A percentile compares a stretch with the other conserved stretches of the same genome.
phyloP scores from a whole-genome alignment of 1,139 yeast species.

The Candida tropicalis region DNA sequence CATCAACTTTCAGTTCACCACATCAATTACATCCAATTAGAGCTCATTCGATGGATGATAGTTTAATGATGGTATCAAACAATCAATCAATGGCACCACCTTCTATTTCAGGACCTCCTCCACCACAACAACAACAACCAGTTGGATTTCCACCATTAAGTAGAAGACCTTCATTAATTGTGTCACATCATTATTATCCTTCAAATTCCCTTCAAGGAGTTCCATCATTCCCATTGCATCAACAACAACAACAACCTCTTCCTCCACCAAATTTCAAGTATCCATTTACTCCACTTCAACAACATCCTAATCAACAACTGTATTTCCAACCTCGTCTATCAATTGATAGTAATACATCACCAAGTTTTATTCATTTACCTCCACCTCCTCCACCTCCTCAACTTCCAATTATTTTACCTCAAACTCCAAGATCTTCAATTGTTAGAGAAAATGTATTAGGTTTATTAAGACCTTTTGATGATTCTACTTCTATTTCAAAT shows the following conservation, averaged over 20 bases:
- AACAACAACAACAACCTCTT: background rate
- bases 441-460: constrained; percentile 9
- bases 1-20: background rate
- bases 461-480: constrained; percentile 7
- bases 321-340: background rate
- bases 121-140: constrained; percentile 4
- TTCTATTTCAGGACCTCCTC: too few species aligned
- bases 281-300: background rate
- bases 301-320: constrained; percentile 1
- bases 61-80: constrained; percentile 2
- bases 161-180: constrained; percentile 4
- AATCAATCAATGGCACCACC: too few species aligned
- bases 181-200: constrained; percentile 3
- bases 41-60: constrained; percentile 6
- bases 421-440: constrained; percentile 7
- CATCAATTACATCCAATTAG: background rate
- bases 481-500: background rate
- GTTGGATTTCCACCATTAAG: background rate
- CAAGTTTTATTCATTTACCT: constrained; percentile 9
- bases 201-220: too few species aligned
- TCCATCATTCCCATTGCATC: background rate
- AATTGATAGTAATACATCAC: constrained; percentile 4
- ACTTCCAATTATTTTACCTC: constrained; percentile 2
- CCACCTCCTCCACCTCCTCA: background rate
- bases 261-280: background rate